A percentile compares a stretch with the other conserved stretches of the same genome.
These are phyloP conservation scores for Fraxinus floribunda DNA, from an alignment of 305 asterid genomes.

Conservation along the genomic window DNA sequence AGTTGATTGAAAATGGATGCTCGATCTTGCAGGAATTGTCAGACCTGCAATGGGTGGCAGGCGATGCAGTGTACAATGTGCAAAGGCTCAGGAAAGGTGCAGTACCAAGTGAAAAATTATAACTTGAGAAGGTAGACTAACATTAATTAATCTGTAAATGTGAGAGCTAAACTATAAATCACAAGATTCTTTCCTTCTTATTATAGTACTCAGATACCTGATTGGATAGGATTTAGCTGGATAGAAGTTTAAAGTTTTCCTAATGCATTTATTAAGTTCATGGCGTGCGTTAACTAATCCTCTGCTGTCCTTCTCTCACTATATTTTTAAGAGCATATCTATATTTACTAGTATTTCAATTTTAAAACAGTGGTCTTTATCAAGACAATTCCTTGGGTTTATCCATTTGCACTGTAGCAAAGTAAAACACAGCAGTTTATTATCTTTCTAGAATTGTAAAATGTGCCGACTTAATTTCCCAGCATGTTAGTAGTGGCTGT, in stretches of 20 bases:
- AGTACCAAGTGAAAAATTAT: constrained; percentile 83
- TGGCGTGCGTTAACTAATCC: not conserved
- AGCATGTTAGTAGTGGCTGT: not conserved
- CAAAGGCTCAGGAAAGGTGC: constrained; percentile 89
- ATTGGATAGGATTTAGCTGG: constrained; percentile 1
- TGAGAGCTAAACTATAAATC: constrained; percentile 14
- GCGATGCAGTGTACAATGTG: constrained; percentile 94
- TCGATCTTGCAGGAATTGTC: constrained; percentile 63
- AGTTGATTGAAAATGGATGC: constrained; percentile 17
- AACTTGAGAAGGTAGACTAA: constrained; percentile 68
- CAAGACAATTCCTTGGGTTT: constrained; percentile 6
- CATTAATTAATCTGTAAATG: constrained; percentile 4
- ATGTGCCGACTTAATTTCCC: not conserved
- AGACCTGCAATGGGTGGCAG: constrained; percentile 87
- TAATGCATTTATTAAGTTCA: not conserved
- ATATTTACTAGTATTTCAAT: not conserved
- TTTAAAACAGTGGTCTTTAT: constrained; percentile 8
- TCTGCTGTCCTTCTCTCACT: constrained; percentile 3
- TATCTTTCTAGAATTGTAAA: not conserved
- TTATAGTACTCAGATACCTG: constrained; percentile 6
- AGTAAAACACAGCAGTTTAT: not conserved
- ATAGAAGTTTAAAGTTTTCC: constrained; percentile 14
- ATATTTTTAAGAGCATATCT: not conserved
- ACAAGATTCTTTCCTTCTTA: constrained; percentile 2
- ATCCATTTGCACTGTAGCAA: not conserved